Base-by-base conservation (phyloP, 345 rosid genomes). In the Euphorbia peplus region DNA sequence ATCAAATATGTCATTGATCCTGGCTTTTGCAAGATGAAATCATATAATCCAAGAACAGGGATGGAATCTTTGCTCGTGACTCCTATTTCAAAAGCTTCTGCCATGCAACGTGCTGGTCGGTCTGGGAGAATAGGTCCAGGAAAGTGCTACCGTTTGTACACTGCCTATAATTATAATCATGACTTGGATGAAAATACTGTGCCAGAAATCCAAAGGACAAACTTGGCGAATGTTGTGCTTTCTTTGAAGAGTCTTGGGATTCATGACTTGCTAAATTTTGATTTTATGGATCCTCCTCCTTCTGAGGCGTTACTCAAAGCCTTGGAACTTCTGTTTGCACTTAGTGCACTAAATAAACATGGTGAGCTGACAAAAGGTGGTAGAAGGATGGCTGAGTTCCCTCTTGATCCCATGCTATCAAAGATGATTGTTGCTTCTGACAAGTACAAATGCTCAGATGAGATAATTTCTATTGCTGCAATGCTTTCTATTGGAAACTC, bases 111-210 rank as follows among this genome's bases (percentile, higher is more conserved):
- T 35, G 93, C 97, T 53, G 99, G 99, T 55, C 89, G 99, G 0
- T 92, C 97, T 66, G 99, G 99, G 71, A 83, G 97, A 78, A 93
- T 97, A 22, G 95, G 98, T 71, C 95, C 98, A 39, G 98, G 98
- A 70, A 83, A 85, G 78, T 93, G 98, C 73, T 93, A 79, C 54
- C 88, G 97, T 41, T 75, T 93, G 83, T 93, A 91, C 84, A 91
- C 98, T 18, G 85, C 86, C 24, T 85, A 84, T 76, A 91, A 88
- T 69, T 93, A 85, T 81, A 73, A 84, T 71, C 86, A 89, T 53
- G 98, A 93, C 72, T 82, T 93, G 77, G 97, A 93, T 69, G 98
- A 93, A 56, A 93, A 91, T 70, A 86, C 98, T 0, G 81, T 90
- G 42, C 97, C 98, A 24, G 98, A 93, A 84, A 87, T 95, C 74